Evolutionary conservation across 352 stramenopile genomes (phyloP), one percentile per base, ranked within the genome.

Genomic region (Globisporangium nunn): DNA sequence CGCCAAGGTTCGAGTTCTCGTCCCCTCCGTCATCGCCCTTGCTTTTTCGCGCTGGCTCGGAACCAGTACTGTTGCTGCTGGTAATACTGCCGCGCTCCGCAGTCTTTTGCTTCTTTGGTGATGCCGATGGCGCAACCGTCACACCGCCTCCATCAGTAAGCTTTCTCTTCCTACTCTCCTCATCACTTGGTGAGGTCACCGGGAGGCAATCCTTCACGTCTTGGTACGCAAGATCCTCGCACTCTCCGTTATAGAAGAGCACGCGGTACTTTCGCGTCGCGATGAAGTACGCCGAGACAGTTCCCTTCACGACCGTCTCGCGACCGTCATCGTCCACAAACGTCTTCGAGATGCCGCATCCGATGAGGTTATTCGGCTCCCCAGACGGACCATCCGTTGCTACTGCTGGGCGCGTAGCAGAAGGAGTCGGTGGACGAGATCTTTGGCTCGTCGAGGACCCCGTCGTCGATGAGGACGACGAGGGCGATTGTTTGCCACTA

Each of bases 201-300:
- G 76, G 73, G 41, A 86, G 76, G 56, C 69, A 87, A n/a, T 82
- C 68, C 4, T 82, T 62, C 33, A 88, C 74, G 57, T 91, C 57
- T 17, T 78, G 52, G 44, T 86, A 86, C 46, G 73, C 68, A 50
- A 89, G 67, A 58, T 91, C 81, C 28, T 66, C 70, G 18, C 69
- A 83, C 18, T 64, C 67, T 2, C 81, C 74, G 48, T 87, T 74
- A 17, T 61, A 64, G 43, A 82, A 87, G 44, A 91, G 68, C 10
- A 91, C 71, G 8, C 81, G 76, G 52, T 85, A 91, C 71, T 77
- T 91, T 33, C 79, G 78, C 17, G 76, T 91, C 3, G 81, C 81
- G n/a, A 76, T 74, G 48, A 91, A 91, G 56, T 88, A 91, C 37
- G 67, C 74, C 43, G 74, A 75, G 23, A 91, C 78, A 2, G 75